Percentiles rank a stretch among this genome's conserved stretches.
phyloP scores from a whole-genome alignment of 257 asterid genomes.

The Nicotiana tabacum region DNA sequence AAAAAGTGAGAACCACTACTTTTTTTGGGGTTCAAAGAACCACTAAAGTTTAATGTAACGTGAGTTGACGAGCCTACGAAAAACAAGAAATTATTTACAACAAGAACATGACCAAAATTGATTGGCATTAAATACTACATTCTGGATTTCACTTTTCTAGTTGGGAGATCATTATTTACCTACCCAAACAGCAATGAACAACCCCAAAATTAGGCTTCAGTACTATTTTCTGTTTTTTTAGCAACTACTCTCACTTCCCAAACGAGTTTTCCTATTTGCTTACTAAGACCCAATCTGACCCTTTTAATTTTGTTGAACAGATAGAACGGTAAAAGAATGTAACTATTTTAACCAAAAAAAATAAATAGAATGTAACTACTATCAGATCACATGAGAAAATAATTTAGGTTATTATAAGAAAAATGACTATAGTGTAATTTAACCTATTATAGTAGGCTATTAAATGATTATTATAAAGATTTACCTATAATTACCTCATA shows the following conservation, averaged over 20 bases:
- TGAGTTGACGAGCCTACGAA: neutral
- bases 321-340: too few relatives aligned
- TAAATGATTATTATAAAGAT: too few relatives aligned
- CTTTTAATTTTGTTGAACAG: too few relatives aligned
- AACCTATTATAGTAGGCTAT: too few relatives aligned
- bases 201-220: neutral
- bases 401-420: too few relatives aligned
- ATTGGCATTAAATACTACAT: neutral
- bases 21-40: neutral
- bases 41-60: neutral
- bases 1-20: neutral
- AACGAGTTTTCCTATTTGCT: too few relatives aligned
- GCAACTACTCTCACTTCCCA: neutral
- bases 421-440: too few relatives aligned
- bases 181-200: neutral
- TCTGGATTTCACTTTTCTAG: neutral
- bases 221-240: neutral
- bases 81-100: neutral
- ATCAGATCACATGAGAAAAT: too few relatives aligned
- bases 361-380: too few relatives aligned
- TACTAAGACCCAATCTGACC: too few relatives aligned
- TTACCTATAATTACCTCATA: too few relatives aligned
- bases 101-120: neutral
- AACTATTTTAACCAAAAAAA: too few relatives aligned
- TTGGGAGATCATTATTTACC: neutral